phyloP scores from a whole-genome alignment of 164 flowering plant species.

The Tinospora cordifolia region DNA sequence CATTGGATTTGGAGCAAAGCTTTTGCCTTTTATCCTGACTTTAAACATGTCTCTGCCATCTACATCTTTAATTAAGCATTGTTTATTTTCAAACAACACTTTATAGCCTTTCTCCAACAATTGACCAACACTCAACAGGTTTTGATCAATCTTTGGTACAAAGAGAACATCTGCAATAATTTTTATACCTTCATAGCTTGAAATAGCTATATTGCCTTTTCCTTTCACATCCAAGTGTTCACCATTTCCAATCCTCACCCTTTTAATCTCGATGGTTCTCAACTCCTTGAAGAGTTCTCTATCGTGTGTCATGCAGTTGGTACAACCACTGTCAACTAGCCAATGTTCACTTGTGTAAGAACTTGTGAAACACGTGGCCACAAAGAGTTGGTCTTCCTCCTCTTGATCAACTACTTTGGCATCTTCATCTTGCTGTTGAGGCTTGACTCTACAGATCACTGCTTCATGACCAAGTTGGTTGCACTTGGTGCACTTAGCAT shows the following conservation, averaged over 20 bases:
- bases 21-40: background rate
- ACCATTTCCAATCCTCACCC: background rate
- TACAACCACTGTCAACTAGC: background rate
- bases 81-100: background rate
- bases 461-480: background rate
- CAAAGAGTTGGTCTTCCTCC: slow-evolving; percentile 1
- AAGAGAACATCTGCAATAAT: background rate
- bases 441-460: background rate
- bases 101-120: background rate
- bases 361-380: background rate
- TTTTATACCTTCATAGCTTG: background rate
- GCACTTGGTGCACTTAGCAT: too few relatives aligned
- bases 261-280: background rate
- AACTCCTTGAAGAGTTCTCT: background rate
- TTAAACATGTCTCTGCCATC: background rate
- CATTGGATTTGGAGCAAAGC: background rate
- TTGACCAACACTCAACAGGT: background rate
- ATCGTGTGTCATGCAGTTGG: background rate
- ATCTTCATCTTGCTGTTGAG: background rate
- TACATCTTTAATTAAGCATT: background rate
- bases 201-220: background rate
- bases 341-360: background rate
- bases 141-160: background rate
- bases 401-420: background rate
- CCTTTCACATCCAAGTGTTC: background rate